phyloP scores from a whole-genome alignment of 306 rosid species.

The Pachyrhizus erosus region DNA sequence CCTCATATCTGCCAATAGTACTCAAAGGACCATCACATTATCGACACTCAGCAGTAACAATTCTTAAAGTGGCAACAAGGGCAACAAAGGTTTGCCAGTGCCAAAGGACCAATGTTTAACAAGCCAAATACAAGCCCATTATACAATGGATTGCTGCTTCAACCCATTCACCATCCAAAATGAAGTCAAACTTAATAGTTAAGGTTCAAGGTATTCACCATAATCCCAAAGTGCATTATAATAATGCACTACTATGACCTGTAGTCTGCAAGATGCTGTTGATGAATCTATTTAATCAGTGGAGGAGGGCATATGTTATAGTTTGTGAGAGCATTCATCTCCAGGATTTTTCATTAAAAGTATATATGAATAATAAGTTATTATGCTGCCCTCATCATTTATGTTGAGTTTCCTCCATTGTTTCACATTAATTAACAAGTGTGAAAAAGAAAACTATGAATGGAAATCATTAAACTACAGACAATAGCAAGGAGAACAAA shows the following conservation, averaged over 20 bases:
- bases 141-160: neutral
- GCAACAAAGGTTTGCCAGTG: neutral
- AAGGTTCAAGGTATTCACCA: neutral
- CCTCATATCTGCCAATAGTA: neutral
- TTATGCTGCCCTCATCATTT: neutral
- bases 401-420: neutral
- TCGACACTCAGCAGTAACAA: neutral
- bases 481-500: neutral
- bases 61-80: constrained; percentile 6
- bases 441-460: neutral
- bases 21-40: constrained; percentile 8
- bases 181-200: constrained; percentile 10
- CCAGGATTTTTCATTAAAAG: neutral
- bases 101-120: constrained; percentile 4
- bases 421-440: neutral
- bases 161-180: constrained; percentile 6
- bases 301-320: neutral
- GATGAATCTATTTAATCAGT: neutral
- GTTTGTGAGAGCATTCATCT: neutral
- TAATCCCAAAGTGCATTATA: neutral
- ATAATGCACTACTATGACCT: neutral
- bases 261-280: neutral
- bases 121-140: neutral
- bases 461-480: neutral
- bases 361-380: neutral